Conservation (phyloP, 352 stramenopile species). For the Globisporangium rhizosaccharum region DNA sequence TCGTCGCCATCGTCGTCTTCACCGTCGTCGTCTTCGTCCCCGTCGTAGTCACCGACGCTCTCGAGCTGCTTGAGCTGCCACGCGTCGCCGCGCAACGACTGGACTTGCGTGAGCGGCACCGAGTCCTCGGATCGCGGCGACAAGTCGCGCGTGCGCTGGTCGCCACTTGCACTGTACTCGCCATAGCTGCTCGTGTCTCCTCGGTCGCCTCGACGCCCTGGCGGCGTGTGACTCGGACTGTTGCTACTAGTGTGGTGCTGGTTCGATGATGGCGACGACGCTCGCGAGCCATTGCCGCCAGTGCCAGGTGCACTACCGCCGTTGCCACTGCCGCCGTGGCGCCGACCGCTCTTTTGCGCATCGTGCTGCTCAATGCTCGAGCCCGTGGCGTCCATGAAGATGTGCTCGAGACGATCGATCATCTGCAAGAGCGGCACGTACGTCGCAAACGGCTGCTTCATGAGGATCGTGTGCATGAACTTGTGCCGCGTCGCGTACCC, state of each 20-base stretch:
- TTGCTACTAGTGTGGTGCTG: constrained; percentile 2
- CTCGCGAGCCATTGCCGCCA: background rate
- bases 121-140: constrained; percentile 44
- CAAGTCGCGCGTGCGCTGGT: constrained; percentile 15
- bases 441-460: constrained; percentile 85
- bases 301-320: constrained; percentile 1
- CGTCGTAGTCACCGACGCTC: constrained; percentile 48
- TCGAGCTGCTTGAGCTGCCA: constrained; percentile 67
- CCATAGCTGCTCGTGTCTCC: constrained; percentile 3
- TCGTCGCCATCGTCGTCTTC: constrained; percentile 46
- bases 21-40: constrained; percentile 64
- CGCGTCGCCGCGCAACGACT: constrained; percentile 69
- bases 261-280: constrained; percentile 4
- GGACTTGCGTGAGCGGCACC: constrained; percentile 68
- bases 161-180: background rate
- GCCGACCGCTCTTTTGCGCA: constrained; percentile 44
- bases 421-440: constrained; percentile 81
- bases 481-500: constrained; percentile 87
- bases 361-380: constrained; percentile 85
- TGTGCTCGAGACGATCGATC: constrained; percentile 84
- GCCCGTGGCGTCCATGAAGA: constrained; percentile 86
- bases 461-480: constrained; percentile 87
- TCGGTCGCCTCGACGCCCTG: background rate
- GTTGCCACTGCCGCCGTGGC: constrained; percentile 17
- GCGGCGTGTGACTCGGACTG: background rate